phyloP scores from a whole-genome alignment of 2,329 filamentous ascomycete genomes.

The Dothideomycetes sp. region DNA sequence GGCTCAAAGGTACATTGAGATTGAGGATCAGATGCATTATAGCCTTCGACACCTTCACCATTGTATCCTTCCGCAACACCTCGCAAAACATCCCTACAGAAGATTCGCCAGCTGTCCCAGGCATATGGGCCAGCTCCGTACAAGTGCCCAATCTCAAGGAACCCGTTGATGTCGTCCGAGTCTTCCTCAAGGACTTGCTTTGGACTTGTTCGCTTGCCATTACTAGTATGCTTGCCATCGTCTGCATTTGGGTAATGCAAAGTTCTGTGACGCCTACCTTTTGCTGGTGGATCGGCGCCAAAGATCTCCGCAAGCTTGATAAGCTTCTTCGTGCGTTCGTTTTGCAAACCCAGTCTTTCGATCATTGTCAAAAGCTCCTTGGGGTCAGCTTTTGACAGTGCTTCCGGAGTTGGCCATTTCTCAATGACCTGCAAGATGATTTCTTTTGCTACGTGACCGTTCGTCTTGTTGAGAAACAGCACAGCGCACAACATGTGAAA shows the following conservation, averaged over 20 bases:
- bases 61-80: slow-evolving; percentile 56
- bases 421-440: slow-evolving; percentile 59
- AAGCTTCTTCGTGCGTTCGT: slow-evolving; percentile 55
- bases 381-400: slow-evolving; percentile 47
- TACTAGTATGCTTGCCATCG: slow-evolving; percentile 38
- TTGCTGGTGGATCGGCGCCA: slow-evolving; percentile 50
- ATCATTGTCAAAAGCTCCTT: slow-evolving; percentile 53
- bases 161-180: slow-evolving; percentile 34
- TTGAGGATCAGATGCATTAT: slow-evolving; percentile 8
- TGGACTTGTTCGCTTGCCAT: slow-evolving; percentile 23
- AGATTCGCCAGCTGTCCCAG: slow-evolving; percentile 85
- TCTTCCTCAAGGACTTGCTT: slow-evolving; percentile 39
- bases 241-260: slow-evolving; percentile 42
- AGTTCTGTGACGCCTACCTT: slow-evolving; percentile 45
- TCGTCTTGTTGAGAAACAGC: slow-evolving; percentile 75
- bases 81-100: slow-evolving; percentile 70
- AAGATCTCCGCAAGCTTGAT: slow-evolving; percentile 62
- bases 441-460: slow-evolving; percentile 63
- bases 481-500: slow-evolving; percentile 75
- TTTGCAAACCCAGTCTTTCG: slow-evolving; percentile 58
- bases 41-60: slow-evolving; percentile 37
- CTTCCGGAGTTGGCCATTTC: slow-evolving; percentile 54
- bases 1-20: slow-evolving; percentile 48
- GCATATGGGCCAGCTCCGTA: slow-evolving; percentile 70
- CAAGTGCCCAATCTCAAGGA: slow-evolving; percentile 79